These are phyloP conservation scores for Colletotrichum shisoi DNA, from an alignment of 2,329 filamentous ascomycete species.

Conservation along the genomic window DNA sequence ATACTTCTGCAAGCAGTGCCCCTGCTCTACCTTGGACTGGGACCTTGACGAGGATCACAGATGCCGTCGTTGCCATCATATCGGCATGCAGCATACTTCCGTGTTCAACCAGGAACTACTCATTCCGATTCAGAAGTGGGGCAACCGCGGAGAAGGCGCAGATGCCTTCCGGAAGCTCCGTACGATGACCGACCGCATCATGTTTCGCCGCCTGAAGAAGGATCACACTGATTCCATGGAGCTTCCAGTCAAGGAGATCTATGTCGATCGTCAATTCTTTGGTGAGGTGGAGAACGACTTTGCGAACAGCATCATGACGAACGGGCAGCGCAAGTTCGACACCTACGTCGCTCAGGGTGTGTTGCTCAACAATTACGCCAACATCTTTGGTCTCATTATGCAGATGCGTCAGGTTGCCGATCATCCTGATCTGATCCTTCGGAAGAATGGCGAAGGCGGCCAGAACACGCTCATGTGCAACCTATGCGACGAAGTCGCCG, in stretches of 20 bases:
- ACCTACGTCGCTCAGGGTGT: slow-evolving; percentile 95
- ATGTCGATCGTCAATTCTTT: slow-evolving; percentile 94
- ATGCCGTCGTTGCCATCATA: slow-evolving; percentile 69
- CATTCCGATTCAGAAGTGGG: slow-evolving; percentile 77
- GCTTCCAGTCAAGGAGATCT: slow-evolving; percentile 90
- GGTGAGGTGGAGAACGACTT: slow-evolving; percentile 96
- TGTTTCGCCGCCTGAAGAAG: slow-evolving; percentile 93
- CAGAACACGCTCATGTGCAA: slow-evolving; percentile 92
- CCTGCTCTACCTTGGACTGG: slow-evolving; percentile 86
- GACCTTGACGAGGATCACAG: slow-evolving; percentile 73
- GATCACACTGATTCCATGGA: slow-evolving; percentile 96
- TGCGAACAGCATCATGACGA: slow-evolving; percentile 93
- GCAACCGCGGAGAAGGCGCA: slow-evolving; percentile 67
- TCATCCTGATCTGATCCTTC: slow-evolving; percentile 91
- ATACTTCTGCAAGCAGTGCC: slow-evolving; percentile 90
- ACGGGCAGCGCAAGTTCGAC: slow-evolving; percentile 86
- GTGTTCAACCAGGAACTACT: slow-evolving; percentile 95
- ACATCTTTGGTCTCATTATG: slow-evolving; percentile 99
- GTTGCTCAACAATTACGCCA: slow-evolving; percentile 96
- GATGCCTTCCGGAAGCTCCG: slow-evolving; percentile 82
- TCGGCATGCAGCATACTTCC: slow-evolving; percentile 55
- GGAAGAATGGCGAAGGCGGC: slow-evolving; percentile 83
- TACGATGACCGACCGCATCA: slow-evolving; percentile 88
- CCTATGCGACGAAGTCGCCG: slow-evolving; percentile 95
- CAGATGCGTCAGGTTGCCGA: slow-evolving; percentile 98